Percentiles rank a stretch among this genome's conserved stretches.
Conservation (phyloP, 345 rosid genomes). For the Eutrema yunnanense region DNA sequence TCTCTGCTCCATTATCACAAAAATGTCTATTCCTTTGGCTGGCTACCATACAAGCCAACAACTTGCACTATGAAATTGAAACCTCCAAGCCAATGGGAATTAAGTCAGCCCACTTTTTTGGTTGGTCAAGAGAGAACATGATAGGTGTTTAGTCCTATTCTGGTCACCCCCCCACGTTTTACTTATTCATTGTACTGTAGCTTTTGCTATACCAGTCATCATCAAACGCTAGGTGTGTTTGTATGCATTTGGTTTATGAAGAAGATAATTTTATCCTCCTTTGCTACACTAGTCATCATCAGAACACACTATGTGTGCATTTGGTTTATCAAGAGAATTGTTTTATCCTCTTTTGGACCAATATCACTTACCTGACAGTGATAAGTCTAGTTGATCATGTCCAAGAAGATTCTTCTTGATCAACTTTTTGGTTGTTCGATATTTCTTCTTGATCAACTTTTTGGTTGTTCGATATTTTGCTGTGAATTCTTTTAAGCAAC, state of each 20-base stretch:
- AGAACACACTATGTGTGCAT: background rate
- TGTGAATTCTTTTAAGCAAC: conserved; percentile 14
- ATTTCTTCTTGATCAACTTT: conserved; percentile 11
- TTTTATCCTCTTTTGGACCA: conserved; percentile 7
- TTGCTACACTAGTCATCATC: conserved; percentile 4
- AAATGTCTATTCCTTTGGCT: conserved; percentile 21
- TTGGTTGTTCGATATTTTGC: background rate
- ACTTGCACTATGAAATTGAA: conserved; percentile 10
- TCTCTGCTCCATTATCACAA: background rate
- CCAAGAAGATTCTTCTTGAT: background rate
- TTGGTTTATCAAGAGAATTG: background rate
- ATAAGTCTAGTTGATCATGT: conserved; percentile 6
- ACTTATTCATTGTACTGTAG: background rate
- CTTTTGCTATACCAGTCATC: conserved; percentile 11
- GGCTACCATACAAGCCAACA: conserved; percentile 25
- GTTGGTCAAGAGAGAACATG: conserved; percentile 18
- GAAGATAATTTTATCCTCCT: background rate
- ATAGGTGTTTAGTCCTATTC: conserved; percentile 3
- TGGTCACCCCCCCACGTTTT: conserved; percentile 6
- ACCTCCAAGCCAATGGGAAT: conserved; percentile 33
- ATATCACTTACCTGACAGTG: background rate
- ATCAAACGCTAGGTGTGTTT: conserved; percentile 1
- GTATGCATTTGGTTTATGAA: conserved; percentile 1
- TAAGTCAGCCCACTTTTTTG: conserved; percentile 5
- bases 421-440: conserved; percentile 15